These are phyloP conservation scores for Fusarium mexicanum DNA, from an alignment of 2,329 filamentous ascomycete genomes.

Conservation along the genomic window DNA sequence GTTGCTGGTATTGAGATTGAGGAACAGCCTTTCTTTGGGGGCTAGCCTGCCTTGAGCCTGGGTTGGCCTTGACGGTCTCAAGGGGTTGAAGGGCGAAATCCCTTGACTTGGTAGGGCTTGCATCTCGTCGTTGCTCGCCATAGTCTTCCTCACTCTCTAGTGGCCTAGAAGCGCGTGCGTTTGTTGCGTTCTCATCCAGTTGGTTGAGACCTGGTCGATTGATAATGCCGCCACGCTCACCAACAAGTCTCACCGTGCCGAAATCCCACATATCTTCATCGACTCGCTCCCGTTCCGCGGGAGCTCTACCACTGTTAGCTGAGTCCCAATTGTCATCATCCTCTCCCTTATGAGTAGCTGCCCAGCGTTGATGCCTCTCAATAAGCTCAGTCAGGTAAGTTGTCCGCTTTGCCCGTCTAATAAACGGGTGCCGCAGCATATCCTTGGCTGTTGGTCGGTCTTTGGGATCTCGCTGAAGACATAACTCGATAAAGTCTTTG, in stretches of 20 bases:
- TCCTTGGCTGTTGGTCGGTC: slow-evolving; percentile 89
- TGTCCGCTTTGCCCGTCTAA: slow-evolving; percentile 91
- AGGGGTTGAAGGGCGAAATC: slow-evolving; percentile 57
- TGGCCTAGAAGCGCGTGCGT: slow-evolving; percentile 71
- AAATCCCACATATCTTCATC: slow-evolving; percentile 98
- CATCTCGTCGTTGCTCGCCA: slow-evolving; percentile 61
- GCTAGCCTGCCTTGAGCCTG: slow-evolving; percentile 65
- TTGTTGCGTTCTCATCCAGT: slow-evolving; percentile 84
- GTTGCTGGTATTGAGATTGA: slow-evolving; percentile 29
- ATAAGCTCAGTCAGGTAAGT: slow-evolving; percentile 97
- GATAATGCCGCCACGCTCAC: slow-evolving; percentile 67
- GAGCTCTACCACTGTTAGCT: slow-evolving; percentile 62
- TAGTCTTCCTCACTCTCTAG: slow-evolving; percentile 61
- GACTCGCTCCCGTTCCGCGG: slow-evolving; percentile 63
- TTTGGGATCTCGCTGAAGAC: slow-evolving; percentile 87
- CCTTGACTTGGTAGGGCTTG: slow-evolving; percentile 62
- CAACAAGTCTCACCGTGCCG: slow-evolving; percentile 88
- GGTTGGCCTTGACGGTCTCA: slow-evolving; percentile 65
- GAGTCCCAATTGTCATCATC: slow-evolving; percentile 68
- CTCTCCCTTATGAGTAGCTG: slow-evolving; percentile 78
- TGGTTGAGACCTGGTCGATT: slow-evolving; percentile 69
- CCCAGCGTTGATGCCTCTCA: slow-evolving; percentile 88
- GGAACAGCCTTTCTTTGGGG: slow-evolving; percentile 68
- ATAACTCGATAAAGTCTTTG: slow-evolving; percentile 86
- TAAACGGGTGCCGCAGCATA: slow-evolving; percentile 87